phyloP scores from a whole-genome alignment of 805 yeast species.

The Yamadazyma akitaensis region DNA sequence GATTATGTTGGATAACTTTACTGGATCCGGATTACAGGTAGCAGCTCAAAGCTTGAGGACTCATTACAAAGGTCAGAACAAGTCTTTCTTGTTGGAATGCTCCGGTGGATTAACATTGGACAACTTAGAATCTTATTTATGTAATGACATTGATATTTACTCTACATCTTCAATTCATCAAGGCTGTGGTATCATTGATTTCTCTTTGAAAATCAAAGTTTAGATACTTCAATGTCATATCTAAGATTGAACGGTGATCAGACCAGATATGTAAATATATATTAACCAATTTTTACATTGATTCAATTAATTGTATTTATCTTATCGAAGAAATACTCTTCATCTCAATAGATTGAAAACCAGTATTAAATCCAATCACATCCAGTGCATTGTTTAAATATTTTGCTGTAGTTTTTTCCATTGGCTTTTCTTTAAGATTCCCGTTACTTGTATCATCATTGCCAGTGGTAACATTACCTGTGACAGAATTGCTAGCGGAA shows the following conservation, averaged over 20 bases:
- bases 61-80: conserved; percentile 47
- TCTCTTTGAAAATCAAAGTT: conserved; percentile 63
- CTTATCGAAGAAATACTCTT: conserved; percentile 38
- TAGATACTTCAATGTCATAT: background rate
- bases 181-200: conserved; percentile 82
- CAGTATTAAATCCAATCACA: conserved; percentile 41
- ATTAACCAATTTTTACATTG: background rate
- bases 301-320: conserved; percentile 8
- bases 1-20: conserved; percentile 89
- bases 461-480: background rate
- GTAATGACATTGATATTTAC: conserved; percentile 82
- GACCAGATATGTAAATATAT: background rate
- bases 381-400: conserved; percentile 32
- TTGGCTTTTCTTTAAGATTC: conserved; percentile 14
- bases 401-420: conserved; percentile 23
- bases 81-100: conserved; percentile 74
- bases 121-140: conserved; percentile 62
- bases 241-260: background rate
- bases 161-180: conserved; percentile 91
- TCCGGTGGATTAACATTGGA: conserved; percentile 82
- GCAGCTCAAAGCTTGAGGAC: conserved; percentile 64
- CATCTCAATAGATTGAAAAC: conserved; percentile 38
- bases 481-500: background rate
- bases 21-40: conserved; percentile 56
- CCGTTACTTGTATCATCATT: conserved; percentile 12